Conservation (phyloP, 805 yeast species). For the Schizosaccharomyces lindneri region DNA sequence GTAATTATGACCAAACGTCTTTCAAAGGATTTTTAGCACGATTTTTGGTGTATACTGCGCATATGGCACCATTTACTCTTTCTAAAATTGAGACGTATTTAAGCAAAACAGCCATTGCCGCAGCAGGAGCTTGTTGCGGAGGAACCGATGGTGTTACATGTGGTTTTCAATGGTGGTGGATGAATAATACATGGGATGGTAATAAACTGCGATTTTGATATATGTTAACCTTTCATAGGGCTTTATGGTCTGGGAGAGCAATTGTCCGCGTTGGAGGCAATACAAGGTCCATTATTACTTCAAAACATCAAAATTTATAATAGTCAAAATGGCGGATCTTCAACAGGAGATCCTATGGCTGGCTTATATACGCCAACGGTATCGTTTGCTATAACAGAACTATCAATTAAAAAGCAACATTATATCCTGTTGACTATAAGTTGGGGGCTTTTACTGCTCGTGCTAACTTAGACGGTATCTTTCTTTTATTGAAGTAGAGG, state of each 20-base stretch:
- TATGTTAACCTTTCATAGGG: slow-evolving; percentile 10
- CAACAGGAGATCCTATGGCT: not conserved
- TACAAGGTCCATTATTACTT: slow-evolving; percentile 12
- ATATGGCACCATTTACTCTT: slow-evolving; percentile 30
- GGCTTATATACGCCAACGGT: not conserved
- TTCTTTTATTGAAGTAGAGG: not conserved
- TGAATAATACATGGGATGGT: slow-evolving; percentile 19
- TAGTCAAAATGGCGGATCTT: not conserved
- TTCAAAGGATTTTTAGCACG: slow-evolving; percentile 52
- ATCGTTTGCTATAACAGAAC: not conserved
- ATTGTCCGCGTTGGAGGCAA: slow-evolving; percentile 53
- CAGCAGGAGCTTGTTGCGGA: slow-evolving; percentile 58
- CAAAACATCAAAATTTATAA: not conserved
- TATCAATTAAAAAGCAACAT: not conserved
- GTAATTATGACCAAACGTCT: slow-evolving; percentile 52
- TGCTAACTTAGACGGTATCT: not conserved
- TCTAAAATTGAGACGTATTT: slow-evolving; percentile 23
- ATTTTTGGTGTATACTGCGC: slow-evolving; percentile 39
- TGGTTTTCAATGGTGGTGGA: slow-evolving; percentile 41
- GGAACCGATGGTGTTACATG: slow-evolving; percentile 65
- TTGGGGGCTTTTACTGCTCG: too few species aligned
- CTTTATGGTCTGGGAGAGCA: slow-evolving; percentile 75
- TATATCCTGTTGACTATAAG: not conserved
- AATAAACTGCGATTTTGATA: not conserved
- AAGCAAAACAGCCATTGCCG: slow-evolving; percentile 35